phyloP scores from a whole-genome alignment of 208 protist genomes.

The Trypanosoma cruzi region DNA sequence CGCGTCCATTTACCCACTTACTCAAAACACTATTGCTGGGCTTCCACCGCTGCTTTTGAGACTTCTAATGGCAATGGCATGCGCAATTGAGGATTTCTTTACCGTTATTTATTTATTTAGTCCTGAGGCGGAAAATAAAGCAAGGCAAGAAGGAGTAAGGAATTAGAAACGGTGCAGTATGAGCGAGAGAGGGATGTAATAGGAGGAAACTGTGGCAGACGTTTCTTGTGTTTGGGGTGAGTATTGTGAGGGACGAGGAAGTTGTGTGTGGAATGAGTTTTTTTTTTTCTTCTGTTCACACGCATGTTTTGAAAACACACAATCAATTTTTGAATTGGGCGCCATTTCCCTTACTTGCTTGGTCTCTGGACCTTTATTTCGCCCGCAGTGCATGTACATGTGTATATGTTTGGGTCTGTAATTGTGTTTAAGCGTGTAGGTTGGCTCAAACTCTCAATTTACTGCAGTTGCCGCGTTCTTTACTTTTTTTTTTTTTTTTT shows the following conservation, averaged over 20 bases:
- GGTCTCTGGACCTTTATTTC: too few species aligned
- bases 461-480: too few species aligned
- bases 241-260: not conserved
- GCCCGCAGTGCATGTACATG: too few species aligned
- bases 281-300: too few species aligned
- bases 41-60: not conserved
- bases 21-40: not conserved
- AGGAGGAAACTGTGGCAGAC: not conserved
- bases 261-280: not conserved
- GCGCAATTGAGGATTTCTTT: too few species aligned
- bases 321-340: too few species aligned
- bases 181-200: not conserved
- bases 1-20: not conserved
- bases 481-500: too few species aligned
- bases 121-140: not conserved
- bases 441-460: too few species aligned
- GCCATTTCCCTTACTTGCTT: too few species aligned
- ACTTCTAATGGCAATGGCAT: not conserved
- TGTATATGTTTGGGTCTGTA: not conserved
- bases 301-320: too few species aligned
- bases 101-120: not conserved
- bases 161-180: not conserved
- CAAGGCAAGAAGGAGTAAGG: not conserved
- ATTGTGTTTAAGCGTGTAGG: too few species aligned
- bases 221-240: not conserved